phyloP scores from a whole-genome alignment of 345 rosid genomes.

The Eucalyptus sp. region DNA sequence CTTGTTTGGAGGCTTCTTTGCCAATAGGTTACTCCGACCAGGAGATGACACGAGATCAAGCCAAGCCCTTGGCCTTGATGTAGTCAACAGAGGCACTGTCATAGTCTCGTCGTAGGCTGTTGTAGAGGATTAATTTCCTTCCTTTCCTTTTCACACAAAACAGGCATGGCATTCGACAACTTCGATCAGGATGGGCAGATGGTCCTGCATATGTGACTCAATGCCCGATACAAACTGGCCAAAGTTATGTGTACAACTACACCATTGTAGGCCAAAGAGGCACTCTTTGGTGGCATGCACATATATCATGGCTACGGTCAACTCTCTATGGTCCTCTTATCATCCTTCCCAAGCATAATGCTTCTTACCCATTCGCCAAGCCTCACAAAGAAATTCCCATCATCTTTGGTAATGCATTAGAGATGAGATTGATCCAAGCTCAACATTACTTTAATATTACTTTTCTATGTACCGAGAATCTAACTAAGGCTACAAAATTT shows the following conservation, averaged over 20 bases:
- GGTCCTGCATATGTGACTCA: slow-evolving; percentile 53
- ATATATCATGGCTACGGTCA: slow-evolving; percentile 63
- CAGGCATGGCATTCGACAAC: slow-evolving; percentile 62
- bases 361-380: slow-evolving; percentile 60
- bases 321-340: slow-evolving; percentile 63
- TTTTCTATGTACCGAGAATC: neutral
- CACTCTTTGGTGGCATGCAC: slow-evolving; percentile 44
- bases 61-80: neutral
- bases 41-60: neutral
- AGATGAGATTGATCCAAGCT: neutral
- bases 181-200: slow-evolving; percentile 54
- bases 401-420: slow-evolving; percentile 31
- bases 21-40: neutral
- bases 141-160: neutral
- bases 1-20: neutral
- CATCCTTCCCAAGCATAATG: slow-evolving; percentile 52
- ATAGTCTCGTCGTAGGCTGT: neutral
- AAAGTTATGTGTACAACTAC: slow-evolving; percentile 41
- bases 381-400: slow-evolving; percentile 75
- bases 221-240: slow-evolving; percentile 53
- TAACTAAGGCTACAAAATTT: neutral
- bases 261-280: slow-evolving; percentile 52
- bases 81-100: neutral
- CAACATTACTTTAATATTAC: neutral
- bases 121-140: neutral